Base-by-base conservation (phyloP, 805 yeast species). In the Tanozyma kutaoensis region DNA sequence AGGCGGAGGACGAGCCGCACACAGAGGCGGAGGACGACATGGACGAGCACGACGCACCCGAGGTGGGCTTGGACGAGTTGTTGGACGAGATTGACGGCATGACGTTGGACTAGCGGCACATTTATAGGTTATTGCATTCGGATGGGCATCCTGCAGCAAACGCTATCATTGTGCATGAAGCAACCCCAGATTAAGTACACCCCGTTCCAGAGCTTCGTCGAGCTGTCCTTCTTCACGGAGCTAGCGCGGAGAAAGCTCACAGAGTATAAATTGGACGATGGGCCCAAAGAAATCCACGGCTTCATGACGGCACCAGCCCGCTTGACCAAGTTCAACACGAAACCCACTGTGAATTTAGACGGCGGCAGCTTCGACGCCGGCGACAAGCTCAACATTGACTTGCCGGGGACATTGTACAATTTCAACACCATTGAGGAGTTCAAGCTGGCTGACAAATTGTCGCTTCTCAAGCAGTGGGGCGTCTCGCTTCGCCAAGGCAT, bases 51-150 rank as follows among this genome's bases (percentile, higher is more conserved):
- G 91, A 78, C 43, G 91, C 84, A 19, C 96, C 97, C 26, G 77
- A 69, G 39, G 80, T 91, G 40, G 84, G 76, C 34, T 72, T 91
- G 31, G 95, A 86, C 46, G 97, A 91, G 57, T 66, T 91, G 42
- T 65, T 91, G 55, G 97, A 91, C 43, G 98, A 91, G 50, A 64
- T 91, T 43, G 96, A 85, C 42, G 95, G 80, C 32, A 77, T 86
- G 93, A 81, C 81, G 16, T 62, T 86, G 50, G 85, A 76, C 22
- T n/a, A n/a, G n/a, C n/a, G n/a, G n/a, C n/a, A n/a, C n/a, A n/a
- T n/a, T n/a, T n/a, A n/a, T n/a, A n/a, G n/a, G n/a, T n/a, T n/a
- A n/a, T n/a, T n/a, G n/a, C n/a, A n/a, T n/a, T n/a, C n/a, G n/a
- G n/a, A n/a, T n/a, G n/a, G n/a, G n/a, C n/a, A n/a, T n/a, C n/a